A percentile compares a stretch with the other conserved stretches of the same genome.
phyloP scores from a whole-genome alignment of 257 asterid species.

The Lavandula angustifolia region DNA sequence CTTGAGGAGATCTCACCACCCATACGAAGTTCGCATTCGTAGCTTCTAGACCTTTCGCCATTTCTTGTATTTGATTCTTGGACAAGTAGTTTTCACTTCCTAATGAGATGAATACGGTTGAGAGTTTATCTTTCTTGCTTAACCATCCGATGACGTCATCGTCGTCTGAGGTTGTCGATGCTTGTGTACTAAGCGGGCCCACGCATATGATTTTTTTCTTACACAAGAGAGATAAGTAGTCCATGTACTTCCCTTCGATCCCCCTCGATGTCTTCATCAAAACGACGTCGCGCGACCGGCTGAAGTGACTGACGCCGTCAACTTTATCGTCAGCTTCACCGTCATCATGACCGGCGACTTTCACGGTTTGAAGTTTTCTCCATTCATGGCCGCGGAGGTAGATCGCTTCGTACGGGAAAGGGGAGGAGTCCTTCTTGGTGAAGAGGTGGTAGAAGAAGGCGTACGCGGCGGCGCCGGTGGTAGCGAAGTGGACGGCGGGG shows the following conservation, averaged over 20 bases:
- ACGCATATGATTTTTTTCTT: too few species aligned
- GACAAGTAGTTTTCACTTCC: constrained; percentile 51
- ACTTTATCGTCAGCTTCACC: not conserved
- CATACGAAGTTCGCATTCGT: constrained; percentile 45
- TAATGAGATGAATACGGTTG: constrained; percentile 45
- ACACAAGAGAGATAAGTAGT: too few species aligned
- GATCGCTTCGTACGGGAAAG: constrained; percentile 1
- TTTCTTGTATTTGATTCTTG: constrained; percentile 34
- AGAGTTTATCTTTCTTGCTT: constrained; percentile 25
- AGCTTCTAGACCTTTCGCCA: constrained; percentile 45
- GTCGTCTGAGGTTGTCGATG: too few species aligned
- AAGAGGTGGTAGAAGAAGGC: not conserved
- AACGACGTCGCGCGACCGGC: not conserved
- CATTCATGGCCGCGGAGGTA: constrained; percentile 10
- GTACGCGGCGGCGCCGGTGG: not conserved
- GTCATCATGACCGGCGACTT: not conserved
- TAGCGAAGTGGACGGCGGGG: constrained; percentile 22
- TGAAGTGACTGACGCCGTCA: not conserved
- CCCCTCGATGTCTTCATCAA: too few species aligned
- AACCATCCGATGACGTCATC: too few species aligned
- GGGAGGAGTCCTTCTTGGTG: not conserved
- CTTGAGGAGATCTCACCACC: constrained; percentile 42
- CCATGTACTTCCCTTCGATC: too few species aligned
- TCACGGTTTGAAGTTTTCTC: not conserved
- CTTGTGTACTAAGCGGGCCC: too few species aligned